Evolutionary conservation across 208 protist genomes (phyloP), one percentile per base, ranked within the genome.

Genomic region (Leishmania guyanensis): DNA sequence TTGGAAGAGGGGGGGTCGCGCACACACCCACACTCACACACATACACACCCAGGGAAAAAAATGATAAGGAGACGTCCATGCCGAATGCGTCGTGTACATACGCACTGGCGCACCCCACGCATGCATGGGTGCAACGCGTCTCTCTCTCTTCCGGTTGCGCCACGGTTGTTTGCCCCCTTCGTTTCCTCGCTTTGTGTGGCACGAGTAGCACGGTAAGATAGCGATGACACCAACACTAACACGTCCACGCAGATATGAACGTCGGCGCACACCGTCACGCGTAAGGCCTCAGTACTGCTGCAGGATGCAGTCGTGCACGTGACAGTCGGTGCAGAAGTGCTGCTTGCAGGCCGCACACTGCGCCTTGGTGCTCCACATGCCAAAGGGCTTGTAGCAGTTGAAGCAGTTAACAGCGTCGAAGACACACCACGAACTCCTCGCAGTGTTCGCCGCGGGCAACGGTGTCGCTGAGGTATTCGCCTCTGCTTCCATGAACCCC

Each of bases 361-460:
- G 78, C 48, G 83, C 78, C 43, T 81, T 81, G 12, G 76, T 75
- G 51, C 83, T 80, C 73, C 79, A 86, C 69, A 88, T 77, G 68
- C 81, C 82, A 77, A 91, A 88, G 33, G 70, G 10, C 77, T 86
- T 89, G 71, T 84, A 89, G 74, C 90, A 93, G 43, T 78, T 75
- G 69, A 86, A 89, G 81, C 90, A 93, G 65, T 84, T 85, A 46
- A 84, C 81, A 4, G 66, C 16, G 78, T 91, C 88, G 70, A 88
- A 88, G 33, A 80, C 73, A 46, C 90, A 89, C 84, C 85, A 90
- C 22, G 56, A 62, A 54, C 89, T 90, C 54, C 60, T 75, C 22
- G 80, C 58, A 53, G 56, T 74, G 33, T 48, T 77, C 5, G 75
- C 22, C 62, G 81, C 68, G 62, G 5, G 50, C 17, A 17, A n/a